Conservation (phyloP, 106 monocot species). For the Dendrobium huoshanense region DNA sequence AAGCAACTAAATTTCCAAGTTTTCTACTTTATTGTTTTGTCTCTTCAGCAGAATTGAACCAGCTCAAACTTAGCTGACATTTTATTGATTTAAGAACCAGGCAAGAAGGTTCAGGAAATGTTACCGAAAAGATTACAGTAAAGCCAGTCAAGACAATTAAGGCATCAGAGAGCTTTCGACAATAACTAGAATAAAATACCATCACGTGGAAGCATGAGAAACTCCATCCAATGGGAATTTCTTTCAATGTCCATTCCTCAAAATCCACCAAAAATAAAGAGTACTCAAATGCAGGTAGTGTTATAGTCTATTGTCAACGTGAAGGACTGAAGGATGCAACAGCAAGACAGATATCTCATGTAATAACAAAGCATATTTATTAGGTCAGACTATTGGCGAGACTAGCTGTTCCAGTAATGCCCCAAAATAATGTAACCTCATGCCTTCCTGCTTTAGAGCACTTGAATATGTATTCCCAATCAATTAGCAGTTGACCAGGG, state of each 20-base stretch:
- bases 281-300: neutral
- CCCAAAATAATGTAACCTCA: too few species aligned
- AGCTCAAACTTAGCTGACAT: neutral
- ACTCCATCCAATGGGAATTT: conserved; percentile 3
- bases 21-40: neutral
- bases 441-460: too few species aligned
- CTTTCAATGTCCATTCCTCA: neutral
- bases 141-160: neutral
- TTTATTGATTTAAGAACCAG: neutral
- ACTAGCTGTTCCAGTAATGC: too few species aligned
- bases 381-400: neutral
- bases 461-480: too few species aligned
- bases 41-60: neutral
- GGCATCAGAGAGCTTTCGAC: neutral
- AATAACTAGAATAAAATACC: neutral
- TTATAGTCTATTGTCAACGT: neutral
- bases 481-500: too few species aligned
- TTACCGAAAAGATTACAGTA: neutral
- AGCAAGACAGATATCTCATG: neutral
- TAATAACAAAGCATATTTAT: neutral
- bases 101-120: neutral
- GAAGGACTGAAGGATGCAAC: too few species aligned
- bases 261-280: neutral
- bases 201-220: neutral
- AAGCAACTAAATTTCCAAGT: neutral